Evolutionary conservation across 768 basidiomycete genomes (phyloP), one percentile per base, ranked within the genome.

Genomic region (Collybia sp.): DNA sequence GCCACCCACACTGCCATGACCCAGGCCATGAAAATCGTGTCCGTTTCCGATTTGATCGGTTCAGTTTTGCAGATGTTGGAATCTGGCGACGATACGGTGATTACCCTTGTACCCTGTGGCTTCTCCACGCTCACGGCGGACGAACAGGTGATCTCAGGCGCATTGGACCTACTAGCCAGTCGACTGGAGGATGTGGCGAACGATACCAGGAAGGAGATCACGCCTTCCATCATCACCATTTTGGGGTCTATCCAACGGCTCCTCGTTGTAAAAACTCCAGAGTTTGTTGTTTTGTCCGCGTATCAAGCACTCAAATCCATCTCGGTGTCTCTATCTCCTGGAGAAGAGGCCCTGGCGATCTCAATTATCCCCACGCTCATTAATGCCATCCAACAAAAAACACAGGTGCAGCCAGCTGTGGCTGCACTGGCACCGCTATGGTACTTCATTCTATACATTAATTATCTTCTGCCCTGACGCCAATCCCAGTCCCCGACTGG

Each of bases 301-400:
- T 71, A 88, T 45, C 61, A 64, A 12, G 83, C 88, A 3, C 58
- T 95, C 42, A 69, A 70, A 19, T 69, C 76, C 0, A 70, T 95
- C 42, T 78, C 76, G 15, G 57, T 65, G 0, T 83, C 88, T 0
- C 66, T 82, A 37, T 67, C 72, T 38, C 45, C 75, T 0, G 80
- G 80, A 30, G 93, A 97, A 64, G 88, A 93, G 53, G 58, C 70
- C 9, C 58, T 76, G 0, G 59, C 95, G 5, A 68, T 82, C 0
- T 71, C 75, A 13, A 64, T 78, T 2, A 61, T 94, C 6, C 85
- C 88, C 1, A 60, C 71, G 4, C 56, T 88, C 2, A 63, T 94
- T 16, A 61, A 66, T 11, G 65, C 72, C 2, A 69, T 79, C 31
- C 69, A 69, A 54, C 64, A 65, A n/a, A 59, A 65, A 6, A 59